Evolutionary conservation across 2,329 filamentous ascomycete species (phyloP).

Genomic region (Westerdykella aurantiaca): DNA sequence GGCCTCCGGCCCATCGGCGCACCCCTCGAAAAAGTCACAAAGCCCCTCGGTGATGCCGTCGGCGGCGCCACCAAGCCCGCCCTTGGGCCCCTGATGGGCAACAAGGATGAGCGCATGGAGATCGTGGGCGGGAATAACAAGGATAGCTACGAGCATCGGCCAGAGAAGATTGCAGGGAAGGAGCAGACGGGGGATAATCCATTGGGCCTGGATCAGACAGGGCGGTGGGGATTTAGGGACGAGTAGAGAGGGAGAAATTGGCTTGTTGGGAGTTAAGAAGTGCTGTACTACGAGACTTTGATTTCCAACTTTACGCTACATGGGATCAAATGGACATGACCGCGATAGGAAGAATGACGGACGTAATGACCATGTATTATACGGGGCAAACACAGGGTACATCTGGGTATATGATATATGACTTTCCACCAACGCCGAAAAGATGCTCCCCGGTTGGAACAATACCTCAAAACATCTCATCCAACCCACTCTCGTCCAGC

Average conservation of each 20-base stretch:
- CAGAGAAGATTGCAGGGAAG: conserved; percentile 36
- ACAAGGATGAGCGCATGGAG: conserved; percentile 32
- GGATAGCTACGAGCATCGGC: conserved; percentile 32
- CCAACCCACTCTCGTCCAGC: conserved; percentile 30
- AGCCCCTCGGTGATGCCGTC: conserved; percentile 32
- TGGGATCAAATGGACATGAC: neutral
- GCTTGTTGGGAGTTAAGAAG: neutral
- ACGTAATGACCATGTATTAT: neutral
- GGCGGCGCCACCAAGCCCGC: conserved; percentile 34
- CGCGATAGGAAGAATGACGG: neutral
- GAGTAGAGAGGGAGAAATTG: conserved; percentile 8
- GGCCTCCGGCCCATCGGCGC: conserved; percentile 37
- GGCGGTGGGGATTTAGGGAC: conserved; percentile 33
- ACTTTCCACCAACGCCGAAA: neutral
- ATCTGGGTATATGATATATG: neutral
- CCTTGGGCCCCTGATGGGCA: conserved; percentile 32
- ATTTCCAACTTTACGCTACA: no score
- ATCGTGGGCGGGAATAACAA: conserved; percentile 37
- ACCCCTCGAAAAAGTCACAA: conserved; percentile 34
- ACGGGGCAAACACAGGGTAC: neutral
- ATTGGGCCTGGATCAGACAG: conserved; percentile 36
- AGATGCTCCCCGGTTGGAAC: neutral
- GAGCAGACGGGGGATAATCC: conserved; percentile 38
- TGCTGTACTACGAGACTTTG: no score
- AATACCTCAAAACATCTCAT: conserved; percentile 30